Base-by-base conservation (phyloP, 768 basidiomycete species). In the Lenzites betulinus region DNA sequence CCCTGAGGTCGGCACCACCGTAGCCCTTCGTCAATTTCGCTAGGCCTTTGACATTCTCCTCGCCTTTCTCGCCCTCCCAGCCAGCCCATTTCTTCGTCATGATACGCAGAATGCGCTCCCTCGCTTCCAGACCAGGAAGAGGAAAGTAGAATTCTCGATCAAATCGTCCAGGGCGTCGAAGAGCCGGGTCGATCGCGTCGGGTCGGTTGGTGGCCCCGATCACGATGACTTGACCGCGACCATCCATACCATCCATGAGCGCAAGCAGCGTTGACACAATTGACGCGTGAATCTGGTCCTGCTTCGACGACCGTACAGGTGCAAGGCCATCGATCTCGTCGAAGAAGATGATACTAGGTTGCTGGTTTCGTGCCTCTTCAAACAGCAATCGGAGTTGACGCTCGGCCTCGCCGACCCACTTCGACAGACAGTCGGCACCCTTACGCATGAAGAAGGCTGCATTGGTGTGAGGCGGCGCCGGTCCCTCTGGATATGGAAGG, bases 351-450 rank as follows among this genome's bases (percentile, higher is more conserved):
- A 98, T 98, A 64, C 89, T 91, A 0, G 97, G 96, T 69, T 98
- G 96, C 52, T 86, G 90, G 53, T 88, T 87, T 50, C 87, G 84
- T 1, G 97, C 97, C 78, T 98, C 96, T 64, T 98, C 96, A 72
- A 99, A 99, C 15, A 98, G 80, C 41, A 98, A 81, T 1, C 97
- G 86, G 2, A 99, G 81, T 72, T 98, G 96, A 1, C 97, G 87
- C 71, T 98, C 97, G 6, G 97, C 96, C 76, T 99, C 97, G 53
- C 97, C 97, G 13, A 99, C 97, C 96, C 96, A 99, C 77, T 99
- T 99, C 7, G 94, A 95, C 28, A 98, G 81, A 66, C 92, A 93
- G 74, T 99, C 97, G 35, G 97, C 97, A 20, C 97, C 97, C 76
- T 99, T 99, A 50, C 97, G 89, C 97, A 99, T 98, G 81, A 96